Conservation (phyloP, 2,329 filamentous ascomycete genomes). For the Tympanopsis confertula region DNA sequence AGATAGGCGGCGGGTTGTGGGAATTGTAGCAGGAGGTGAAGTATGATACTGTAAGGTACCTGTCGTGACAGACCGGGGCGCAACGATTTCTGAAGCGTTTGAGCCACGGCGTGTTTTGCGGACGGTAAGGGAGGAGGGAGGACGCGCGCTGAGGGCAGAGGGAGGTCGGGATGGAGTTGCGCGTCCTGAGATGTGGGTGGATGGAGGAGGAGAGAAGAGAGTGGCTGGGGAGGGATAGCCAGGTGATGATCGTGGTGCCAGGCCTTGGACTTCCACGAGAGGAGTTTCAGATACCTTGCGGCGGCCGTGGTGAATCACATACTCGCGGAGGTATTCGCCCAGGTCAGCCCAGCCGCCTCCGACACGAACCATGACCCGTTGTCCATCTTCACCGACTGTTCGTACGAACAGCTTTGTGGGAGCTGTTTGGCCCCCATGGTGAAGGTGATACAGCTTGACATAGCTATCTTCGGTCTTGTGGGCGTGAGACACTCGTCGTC, state of each 20-base stretch:
- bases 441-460: slow-evolving; percentile 52
- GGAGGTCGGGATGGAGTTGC: neutral
- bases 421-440: slow-evolving; percentile 42
- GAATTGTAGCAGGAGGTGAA: slow-evolving; percentile 14
- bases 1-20: slow-evolving; percentile 18
- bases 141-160: slow-evolving; percentile 11
- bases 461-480: slow-evolving; percentile 26
- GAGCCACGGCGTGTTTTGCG: slow-evolving; percentile 22
- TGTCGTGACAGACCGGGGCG: neutral
- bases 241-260: neutral
- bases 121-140: slow-evolving; percentile 22
- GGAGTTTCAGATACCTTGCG: slow-evolving; percentile 16
- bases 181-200: neutral
- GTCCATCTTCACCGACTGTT: slow-evolving; percentile 47
- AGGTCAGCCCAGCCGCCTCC: slow-evolving; percentile 58
- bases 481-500: neutral
- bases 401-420: slow-evolving; percentile 54
- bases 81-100: slow-evolving; percentile 5
- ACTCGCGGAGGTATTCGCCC: slow-evolving; percentile 50
- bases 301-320: slow-evolving; percentile 50
- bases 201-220: neutral
- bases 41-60: slow-evolving; percentile 6
- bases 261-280: neutral
- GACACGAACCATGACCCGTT: slow-evolving; percentile 56
- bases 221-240: too few species aligned